Evolutionary conservation across 2,329 filamentous ascomycete genomes (phyloP), one percentile per base, ranked within the genome.

Genomic region (Penicillium sp.): DNA sequence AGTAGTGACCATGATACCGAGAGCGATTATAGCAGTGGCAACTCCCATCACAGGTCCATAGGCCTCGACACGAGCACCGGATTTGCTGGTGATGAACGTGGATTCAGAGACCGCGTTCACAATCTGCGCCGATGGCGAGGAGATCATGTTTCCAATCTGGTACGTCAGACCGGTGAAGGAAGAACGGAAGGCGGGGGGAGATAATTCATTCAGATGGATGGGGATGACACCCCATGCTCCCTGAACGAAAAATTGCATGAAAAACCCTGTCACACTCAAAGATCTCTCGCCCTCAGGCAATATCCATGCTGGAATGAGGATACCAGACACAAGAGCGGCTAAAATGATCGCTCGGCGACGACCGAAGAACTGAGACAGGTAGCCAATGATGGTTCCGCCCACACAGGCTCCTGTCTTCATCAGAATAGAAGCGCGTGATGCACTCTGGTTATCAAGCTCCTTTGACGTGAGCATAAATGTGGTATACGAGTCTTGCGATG

Each of bases 351-450:
- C 65, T 13, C 71, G 68, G 13, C 89, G 84, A 32, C 89, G 87
- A 13, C 89, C 90, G 44, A 91, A 74, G 67, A 86, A 90, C 67
- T 93, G 89, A 7, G 86, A 90, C 7, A 85, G 64, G 69, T 91
- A 92, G 19, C 89, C 90, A 38, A 70, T 66, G 7, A 70, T 67
- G 5, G 67, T 68, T 16, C 67, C 67, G 5, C 67, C 89, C 1
- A 90, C 83, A 62, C 87, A 89, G 40, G 89, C 88, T 26, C 89
- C 89, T 1, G 82, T 84, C 74, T 91, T 91, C 85, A 90, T 91
- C 55, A 92, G 73, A 61, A 92, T 91, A n/a, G 84, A 87, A 14
- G 88, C 88, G n/a, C 87, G 84, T 7, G 82, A 87, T 4, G 88
- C 86, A 0, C 79, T 79, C 1, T 76, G 67, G 64, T 89, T 87